Conservation (phyloP, 2,329 filamentous ascomycete genomes). For the Sclerotinia subarctica region DNA sequence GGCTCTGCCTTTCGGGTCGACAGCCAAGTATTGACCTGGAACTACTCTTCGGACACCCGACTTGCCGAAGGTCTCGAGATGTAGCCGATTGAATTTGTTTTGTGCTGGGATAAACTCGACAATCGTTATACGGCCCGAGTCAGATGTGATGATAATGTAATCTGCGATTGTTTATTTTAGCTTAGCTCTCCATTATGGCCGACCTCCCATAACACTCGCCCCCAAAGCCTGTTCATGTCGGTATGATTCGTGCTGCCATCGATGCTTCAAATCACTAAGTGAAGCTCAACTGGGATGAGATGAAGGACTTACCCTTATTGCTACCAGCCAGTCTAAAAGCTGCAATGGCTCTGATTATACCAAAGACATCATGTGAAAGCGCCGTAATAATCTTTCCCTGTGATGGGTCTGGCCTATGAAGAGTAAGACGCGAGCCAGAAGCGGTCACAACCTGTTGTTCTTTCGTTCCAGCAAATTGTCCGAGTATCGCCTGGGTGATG, state of each 20-base stretch:
- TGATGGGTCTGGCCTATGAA: constrained; percentile 80
- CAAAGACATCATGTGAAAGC: constrained; percentile 91
- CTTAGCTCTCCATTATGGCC: constrained; percentile 26
- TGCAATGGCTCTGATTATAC: constrained; percentile 85
- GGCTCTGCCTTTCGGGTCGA: constrained; percentile 92
- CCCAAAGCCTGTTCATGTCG: constrained; percentile 34
- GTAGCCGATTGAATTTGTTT: constrained; percentile 84
- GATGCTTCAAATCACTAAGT: constrained; percentile 71
- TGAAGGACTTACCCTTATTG: constrained; percentile 78
- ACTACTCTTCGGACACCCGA: constrained; percentile 91
- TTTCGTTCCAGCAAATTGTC: constrained; percentile 93
- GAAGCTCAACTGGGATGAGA: constrained; percentile 47
- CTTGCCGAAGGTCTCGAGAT: constrained; percentile 97
- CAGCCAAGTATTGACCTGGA: constrained; percentile 92
- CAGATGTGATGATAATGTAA: constrained; percentile 91
- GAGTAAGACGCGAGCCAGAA: constrained; percentile 82
- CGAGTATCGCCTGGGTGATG: constrained; percentile 84
- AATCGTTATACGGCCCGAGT: constrained; percentile 92
- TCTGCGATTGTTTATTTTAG: constrained; percentile 54
- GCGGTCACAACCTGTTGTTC: constrained; percentile 97
- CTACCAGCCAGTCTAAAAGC: constrained; percentile 90
- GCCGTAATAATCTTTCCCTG: constrained; percentile 84
- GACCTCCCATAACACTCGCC: constrained; percentile 23
- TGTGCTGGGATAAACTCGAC: constrained; percentile 85
- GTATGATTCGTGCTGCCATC: constrained; percentile 47